These are phyloP conservation scores for Nannochloris sp. DNA, from an alignment of 139 green algal species.

Conservation along the genomic window DNA sequence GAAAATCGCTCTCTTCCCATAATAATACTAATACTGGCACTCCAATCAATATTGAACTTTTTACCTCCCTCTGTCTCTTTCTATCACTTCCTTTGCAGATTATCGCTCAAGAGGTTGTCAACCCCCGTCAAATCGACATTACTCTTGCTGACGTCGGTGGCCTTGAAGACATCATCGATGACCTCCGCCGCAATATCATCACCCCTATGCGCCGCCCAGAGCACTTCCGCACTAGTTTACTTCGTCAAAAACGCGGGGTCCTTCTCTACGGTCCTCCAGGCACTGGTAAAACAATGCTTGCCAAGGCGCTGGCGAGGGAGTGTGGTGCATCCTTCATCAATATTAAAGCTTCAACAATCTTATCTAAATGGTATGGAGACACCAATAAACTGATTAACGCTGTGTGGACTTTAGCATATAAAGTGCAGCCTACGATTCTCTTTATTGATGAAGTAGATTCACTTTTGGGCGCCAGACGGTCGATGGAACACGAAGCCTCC, in stretches of 20 bases:
- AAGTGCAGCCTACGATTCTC: constrained; percentile 91
- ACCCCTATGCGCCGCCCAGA: constrained; percentile 67
- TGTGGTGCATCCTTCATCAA: constrained; percentile 90
- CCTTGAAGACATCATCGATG: constrained; percentile 58
- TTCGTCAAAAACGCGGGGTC: constrained; percentile 72
- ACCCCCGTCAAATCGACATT: constrained; percentile 71
- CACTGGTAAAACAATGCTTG: constrained; percentile 91
- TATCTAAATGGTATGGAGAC: constrained; percentile 95
- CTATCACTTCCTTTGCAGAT: constrained; percentile 39
- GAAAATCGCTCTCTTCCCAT: neutral
- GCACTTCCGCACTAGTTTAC: constrained; percentile 72
- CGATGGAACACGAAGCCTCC: constrained; percentile 83
- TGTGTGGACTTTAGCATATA: constrained; percentile 79
- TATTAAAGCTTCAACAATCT: constrained; percentile 69
- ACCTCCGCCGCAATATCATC: constrained; percentile 64
- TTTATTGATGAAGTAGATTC: constrained; percentile 97
- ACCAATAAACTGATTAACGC: constrained; percentile 80
- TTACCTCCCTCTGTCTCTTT: neutral
- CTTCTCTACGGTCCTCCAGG: constrained; percentile 90
- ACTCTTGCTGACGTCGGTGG: constrained; percentile 72
- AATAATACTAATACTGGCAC: neutral
- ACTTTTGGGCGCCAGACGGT: constrained; percentile 72
- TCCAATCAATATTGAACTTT: neutral
- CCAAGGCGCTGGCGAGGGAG: constrained; percentile 87
- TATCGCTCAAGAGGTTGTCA: constrained; percentile 75